Evolutionary conservation across 352 stramenopile species (phyloP), one percentile per base, ranked within the genome.

Genomic region (Globisporangium recalcitrans): DNA sequence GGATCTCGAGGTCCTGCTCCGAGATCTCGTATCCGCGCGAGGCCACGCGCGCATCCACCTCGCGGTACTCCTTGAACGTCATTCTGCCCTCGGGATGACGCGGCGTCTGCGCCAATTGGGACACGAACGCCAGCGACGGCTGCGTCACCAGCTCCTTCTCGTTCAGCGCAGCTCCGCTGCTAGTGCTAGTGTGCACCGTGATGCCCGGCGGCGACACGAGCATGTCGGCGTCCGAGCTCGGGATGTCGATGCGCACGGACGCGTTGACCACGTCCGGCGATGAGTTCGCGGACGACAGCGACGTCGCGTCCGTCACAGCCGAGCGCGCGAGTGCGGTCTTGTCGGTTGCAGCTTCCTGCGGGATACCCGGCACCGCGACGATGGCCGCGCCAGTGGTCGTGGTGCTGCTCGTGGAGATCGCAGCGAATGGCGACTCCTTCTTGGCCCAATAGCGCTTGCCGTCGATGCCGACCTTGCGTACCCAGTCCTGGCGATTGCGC

Each of bases 1-100:
- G 70, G 60, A 95, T 91, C 67, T 91, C 86, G 62, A 95, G 55
- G 54, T 95, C 86, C 60, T 95, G 82, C 60, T 92, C 84, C 40
- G 83, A 92, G 58, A 95, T 95, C 71, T 95, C 86, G 66, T 95
- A 95, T 6, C 86, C 86, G 26, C 84, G 78, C 40, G 85, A 95
- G 4, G 85, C 85, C 56, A 95, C 82, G 53, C 83, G 82, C 1
- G 85, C 85, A 62, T 95, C 85, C 29, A 94, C 86, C 77, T 95
- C 86, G 29, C 82, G 78, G 69, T 93, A 93, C 57, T 95, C 85
- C 63, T 93, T 93, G 62, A 95, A 95, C 29, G 83, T 93, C 83
- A 95, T 93, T 52, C 85, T 84, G 31, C 85, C 85, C 40, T 93
- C 83, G 0, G 86, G 86, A 59, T 93, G 84, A 10, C 84, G 74